Conservation (phyloP, 441 rosid species). For the Raphanus hybrid region DNA sequence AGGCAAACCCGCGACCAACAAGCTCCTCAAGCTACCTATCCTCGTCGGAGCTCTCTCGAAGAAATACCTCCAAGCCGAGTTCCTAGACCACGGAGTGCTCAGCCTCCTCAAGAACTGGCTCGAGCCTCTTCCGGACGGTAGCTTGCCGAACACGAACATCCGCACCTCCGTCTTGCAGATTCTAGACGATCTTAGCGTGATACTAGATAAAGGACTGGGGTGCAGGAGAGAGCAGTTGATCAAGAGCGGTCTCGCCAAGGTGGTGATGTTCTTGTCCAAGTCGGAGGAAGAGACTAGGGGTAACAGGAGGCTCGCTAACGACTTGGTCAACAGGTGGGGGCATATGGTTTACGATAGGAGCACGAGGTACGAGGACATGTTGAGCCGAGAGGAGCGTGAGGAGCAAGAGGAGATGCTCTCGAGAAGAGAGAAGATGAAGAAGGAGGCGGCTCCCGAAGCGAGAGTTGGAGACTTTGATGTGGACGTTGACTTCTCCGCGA, state of each 20-base stretch:
- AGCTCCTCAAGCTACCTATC: slow-evolving; percentile 82
- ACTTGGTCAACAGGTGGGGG: slow-evolving; percentile 88
- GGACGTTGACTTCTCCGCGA: slow-evolving; percentile 66
- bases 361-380: slow-evolving; percentile 85
- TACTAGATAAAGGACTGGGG: slow-evolving; percentile 56
- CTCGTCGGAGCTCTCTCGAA: slow-evolving; percentile 36
- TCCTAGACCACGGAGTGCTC: slow-evolving; percentile 86
- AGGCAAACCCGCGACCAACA: slow-evolving; percentile 83
- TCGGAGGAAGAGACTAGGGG: slow-evolving; percentile 86
- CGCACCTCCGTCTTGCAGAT: slow-evolving; percentile 74
- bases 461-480: slow-evolving; percentile 68
- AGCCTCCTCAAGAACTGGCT: slow-evolving; percentile 83
- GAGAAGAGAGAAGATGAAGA: slow-evolving; percentile 57
- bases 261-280: slow-evolving; percentile 84
- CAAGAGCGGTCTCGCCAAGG: slow-evolving; percentile 93
- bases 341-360: slow-evolving; percentile 84
- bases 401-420: slow-evolving; percentile 43
- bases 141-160: slow-evolving; percentile 82
- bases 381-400: slow-evolving; percentile 57
- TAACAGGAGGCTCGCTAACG: slow-evolving; percentile 83
- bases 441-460: slow-evolving; percentile 45
- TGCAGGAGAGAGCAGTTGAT: slow-evolving; percentile 76
- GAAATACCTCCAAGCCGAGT: slow-evolving; percentile 83
- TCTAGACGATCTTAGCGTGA: slow-evolving; percentile 64
- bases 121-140: slow-evolving; percentile 95